A percentile compares a stretch with the other conserved stretches of the same genome.
Evolutionary conservation across 2,329 filamentous ascomycete genomes (phyloP).

Genomic region (Capronia epimyces): DNA sequence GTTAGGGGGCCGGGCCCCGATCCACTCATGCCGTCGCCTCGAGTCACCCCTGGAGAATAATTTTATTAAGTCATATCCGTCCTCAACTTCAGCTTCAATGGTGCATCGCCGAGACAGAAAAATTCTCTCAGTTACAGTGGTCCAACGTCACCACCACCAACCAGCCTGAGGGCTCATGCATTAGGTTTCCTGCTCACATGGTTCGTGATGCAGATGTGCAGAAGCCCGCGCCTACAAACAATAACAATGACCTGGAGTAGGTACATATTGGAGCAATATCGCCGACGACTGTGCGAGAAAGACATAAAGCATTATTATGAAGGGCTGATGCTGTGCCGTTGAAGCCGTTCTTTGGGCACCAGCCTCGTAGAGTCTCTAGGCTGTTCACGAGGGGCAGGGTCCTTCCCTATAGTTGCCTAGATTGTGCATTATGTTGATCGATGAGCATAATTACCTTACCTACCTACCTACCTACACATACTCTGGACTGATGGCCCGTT

Average conservation of each 20-base stretch:
- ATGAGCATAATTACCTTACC: too few relatives aligned
- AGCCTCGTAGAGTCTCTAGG: neutral
- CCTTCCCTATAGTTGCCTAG: too few relatives aligned
- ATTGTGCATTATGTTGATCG: too few relatives aligned
- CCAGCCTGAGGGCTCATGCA: neutral
- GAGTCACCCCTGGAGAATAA: neutral
- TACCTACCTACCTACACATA: too few relatives aligned
- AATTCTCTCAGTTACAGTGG: neutral
- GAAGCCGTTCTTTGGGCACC: neutral
- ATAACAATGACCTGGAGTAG: neutral
- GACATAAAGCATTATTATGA: too few relatives aligned
- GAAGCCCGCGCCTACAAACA: neutral
- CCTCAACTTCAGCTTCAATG: neutral
- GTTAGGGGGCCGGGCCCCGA: neutral
- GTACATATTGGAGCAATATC: neutral
- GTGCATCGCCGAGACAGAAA: neutral
- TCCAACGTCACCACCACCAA: neutral
- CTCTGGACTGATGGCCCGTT: too few relatives aligned
- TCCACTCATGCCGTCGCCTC: neutral
- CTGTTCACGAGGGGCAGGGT: neutral
- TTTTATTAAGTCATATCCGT: neutral
- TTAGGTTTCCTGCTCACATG: neutral
- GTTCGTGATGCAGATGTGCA: neutral
- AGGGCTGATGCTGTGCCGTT: too few relatives aligned
- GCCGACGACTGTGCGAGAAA: neutral